Conservation (phyloP, 306 rosid species). For the Neltuma alba region DNA sequence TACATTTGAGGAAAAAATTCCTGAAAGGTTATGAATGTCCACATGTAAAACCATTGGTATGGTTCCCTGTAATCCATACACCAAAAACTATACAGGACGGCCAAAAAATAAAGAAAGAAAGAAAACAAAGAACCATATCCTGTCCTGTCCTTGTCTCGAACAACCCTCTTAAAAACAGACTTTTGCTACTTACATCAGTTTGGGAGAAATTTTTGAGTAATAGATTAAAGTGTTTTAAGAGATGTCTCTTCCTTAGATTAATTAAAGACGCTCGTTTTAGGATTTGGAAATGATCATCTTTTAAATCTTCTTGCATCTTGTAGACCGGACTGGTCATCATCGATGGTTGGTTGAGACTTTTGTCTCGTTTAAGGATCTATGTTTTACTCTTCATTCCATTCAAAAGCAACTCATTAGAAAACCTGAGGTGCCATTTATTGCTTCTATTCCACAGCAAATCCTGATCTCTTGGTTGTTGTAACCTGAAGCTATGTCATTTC, state of each 20-base stretch:
- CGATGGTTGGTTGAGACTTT: conserved; percentile 97
- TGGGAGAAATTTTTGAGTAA: too few relatives aligned
- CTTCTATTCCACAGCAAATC: conserved; percentile 21
- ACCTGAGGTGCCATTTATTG: conserved; percentile 70
- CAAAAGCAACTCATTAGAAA: conserved; percentile 74
- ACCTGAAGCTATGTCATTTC: conserved; percentile 25
- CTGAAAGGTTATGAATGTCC: too few relatives aligned
- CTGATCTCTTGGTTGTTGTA: conserved; percentile 15
- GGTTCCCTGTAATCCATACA: too few relatives aligned
- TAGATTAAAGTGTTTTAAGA: too few relatives aligned
- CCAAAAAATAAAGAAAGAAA: too few relatives aligned
- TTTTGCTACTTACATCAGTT: too few relatives aligned
- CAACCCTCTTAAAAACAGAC: too few relatives aligned
- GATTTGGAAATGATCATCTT: neutral
- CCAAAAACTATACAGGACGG: too few relatives aligned
- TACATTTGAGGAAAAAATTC: too few relatives aligned
- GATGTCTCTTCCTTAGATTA: conserved; percentile 25
- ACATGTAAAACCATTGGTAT: too few relatives aligned
- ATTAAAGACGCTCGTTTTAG: conserved; percentile 3
- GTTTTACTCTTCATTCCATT: conserved; percentile 75
- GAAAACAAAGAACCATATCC: too few relatives aligned
- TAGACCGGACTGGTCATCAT: conserved; percentile 72
- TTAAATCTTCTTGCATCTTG: conserved; percentile 24
- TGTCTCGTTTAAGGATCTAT: conserved; percentile 87
- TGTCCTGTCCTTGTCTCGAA: too few relatives aligned